Conservation (phyloP, 768 basidiomycete species). For the Chiua virens region DNA sequence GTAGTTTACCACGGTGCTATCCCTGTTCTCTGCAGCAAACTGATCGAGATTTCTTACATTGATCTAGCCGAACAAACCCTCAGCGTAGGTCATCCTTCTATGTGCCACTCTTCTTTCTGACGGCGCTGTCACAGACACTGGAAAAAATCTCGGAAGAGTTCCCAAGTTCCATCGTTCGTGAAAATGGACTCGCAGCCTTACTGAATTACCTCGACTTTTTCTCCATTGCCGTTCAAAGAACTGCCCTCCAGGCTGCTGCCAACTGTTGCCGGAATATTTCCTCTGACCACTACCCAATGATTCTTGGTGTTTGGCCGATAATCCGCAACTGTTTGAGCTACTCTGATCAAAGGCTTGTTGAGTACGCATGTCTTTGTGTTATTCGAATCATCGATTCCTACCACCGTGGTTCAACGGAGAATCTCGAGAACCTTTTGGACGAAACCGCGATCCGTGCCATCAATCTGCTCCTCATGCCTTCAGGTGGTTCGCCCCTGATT, state of each 20-base stretch:
- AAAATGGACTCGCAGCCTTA: constrained; percentile 90
- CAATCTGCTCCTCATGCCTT: constrained; percentile 81
- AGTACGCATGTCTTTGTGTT: constrained; percentile 92
- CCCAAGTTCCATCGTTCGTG: constrained; percentile 92
- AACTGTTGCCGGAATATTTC: constrained; percentile 96
- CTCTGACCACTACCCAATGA: constrained; percentile 85
- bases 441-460: constrained; percentile 77
- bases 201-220: constrained; percentile 98
- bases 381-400: constrained; percentile 94
- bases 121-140: constrained; percentile 63
- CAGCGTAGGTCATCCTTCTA: constrained; percentile 63
- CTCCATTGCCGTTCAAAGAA: constrained; percentile 95
- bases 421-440: constrained; percentile 85
- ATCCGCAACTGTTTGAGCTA: constrained; percentile 90
- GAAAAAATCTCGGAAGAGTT: constrained; percentile 99
- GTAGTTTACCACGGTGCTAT: constrained; percentile 99
- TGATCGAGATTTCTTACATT: constrained; percentile 96
- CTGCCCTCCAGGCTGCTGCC: constrained; percentile 92
- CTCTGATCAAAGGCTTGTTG: constrained; percentile 95
- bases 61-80: constrained; percentile 98
- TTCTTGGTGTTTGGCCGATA: constrained; percentile 88
- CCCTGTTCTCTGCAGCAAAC: constrained; percentile 94
- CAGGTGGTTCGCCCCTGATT: constrained; percentile 83
- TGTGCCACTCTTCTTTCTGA: constrained; percentile 8
- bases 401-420: constrained; percentile 78